Evolutionary conservation across 169 alveolate genomes (phyloP).

Genomic region (Plasmodium relictum): DNA sequence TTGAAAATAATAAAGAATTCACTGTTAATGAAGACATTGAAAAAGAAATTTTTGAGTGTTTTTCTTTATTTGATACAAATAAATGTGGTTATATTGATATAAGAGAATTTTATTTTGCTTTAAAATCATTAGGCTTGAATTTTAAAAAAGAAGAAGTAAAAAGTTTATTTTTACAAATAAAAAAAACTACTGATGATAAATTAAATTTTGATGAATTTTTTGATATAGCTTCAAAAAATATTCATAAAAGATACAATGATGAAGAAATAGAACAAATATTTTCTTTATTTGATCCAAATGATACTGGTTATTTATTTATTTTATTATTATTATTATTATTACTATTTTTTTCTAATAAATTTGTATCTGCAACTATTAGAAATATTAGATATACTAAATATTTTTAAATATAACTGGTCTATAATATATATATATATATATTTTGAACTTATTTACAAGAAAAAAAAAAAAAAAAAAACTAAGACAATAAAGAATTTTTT

Average conservation of each 20-base stretch:
- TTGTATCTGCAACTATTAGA: background rate
- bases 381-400: background rate
- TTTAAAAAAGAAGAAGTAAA: constrained; percentile 73
- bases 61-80: constrained; percentile 70
- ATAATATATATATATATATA: background rate
- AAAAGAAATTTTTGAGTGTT: constrained; percentile 73
- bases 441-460: background rate
- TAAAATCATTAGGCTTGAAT: constrained; percentile 72
- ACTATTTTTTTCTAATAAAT: background rate
- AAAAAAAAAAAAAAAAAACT: too few species aligned
- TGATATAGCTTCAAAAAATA: constrained; percentile 57
- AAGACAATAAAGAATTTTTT: too few species aligned
- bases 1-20: constrained; percentile 21
- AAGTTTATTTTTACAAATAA: constrained; percentile 45
- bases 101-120: constrained; percentile 74
- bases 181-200: constrained; percentile 53
- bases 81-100: constrained; percentile 75
- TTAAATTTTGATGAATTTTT: constrained; percentile 73
- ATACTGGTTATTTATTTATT: constrained; percentile 47
- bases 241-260: constrained; percentile 68
- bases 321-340: background rate
- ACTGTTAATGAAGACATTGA: constrained; percentile 50
- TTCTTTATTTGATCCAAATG: constrained; percentile 67
- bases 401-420: background rate
- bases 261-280: constrained; percentile 65